phyloP scores from a whole-genome alignment of 441 rosid genomes.

The Mallotus repandus region DNA sequence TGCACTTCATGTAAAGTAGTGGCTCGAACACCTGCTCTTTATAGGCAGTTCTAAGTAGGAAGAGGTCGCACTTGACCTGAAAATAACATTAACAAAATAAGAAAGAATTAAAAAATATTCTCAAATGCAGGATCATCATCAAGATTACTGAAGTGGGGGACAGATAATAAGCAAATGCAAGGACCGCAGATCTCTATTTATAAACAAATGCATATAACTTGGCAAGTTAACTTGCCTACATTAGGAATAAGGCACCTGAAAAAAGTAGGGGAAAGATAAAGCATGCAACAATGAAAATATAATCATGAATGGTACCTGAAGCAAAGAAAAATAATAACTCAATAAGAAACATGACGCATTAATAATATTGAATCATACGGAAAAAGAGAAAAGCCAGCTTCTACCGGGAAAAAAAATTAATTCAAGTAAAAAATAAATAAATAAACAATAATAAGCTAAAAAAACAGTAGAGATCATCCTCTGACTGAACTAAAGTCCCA shows the following conservation, averaged over 20 bases:
- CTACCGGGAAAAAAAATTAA: background rate
- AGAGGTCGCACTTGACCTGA: constrained; percentile 39
- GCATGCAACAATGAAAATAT: constrained; percentile 1
- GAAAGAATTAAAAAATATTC: constrained; percentile 7
- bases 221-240: background rate
- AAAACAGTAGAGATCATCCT: background rate
- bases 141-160: background rate
- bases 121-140: constrained; percentile 24
- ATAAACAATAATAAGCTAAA: background rate
- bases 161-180: background rate
- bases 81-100: constrained; percentile 22
- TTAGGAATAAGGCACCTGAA: constrained; percentile 9
- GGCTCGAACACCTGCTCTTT: constrained; percentile 17
- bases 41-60: constrained; percentile 18
- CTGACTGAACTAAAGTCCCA: background rate
- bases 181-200: background rate
- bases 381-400: constrained; percentile 2
- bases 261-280: constrained; percentile 2
- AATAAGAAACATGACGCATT: background rate
- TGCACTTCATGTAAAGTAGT: constrained; percentile 24
- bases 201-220: constrained; percentile 1
- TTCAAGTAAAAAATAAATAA: background rate
- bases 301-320: constrained; percentile 8
- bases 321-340: background rate
- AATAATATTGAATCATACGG: background rate